Percentiles rank a stretch among this genome's conserved stretches.
Evolutionary conservation across 116 monocot species (phyloP).

Genomic region (Dioscorea cayenensis): DNA sequence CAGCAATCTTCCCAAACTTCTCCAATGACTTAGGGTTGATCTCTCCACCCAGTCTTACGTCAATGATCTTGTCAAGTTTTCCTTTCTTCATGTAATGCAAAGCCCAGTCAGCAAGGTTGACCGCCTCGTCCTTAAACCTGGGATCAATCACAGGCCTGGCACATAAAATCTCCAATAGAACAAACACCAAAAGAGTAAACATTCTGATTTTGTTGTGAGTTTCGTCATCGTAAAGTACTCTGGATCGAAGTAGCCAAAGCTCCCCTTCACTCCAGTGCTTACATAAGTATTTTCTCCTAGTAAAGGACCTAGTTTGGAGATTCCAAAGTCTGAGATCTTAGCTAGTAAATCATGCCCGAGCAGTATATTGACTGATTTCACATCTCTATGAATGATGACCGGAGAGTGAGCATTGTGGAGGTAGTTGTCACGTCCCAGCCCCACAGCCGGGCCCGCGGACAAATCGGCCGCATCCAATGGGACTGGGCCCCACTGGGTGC

Average conservation of each 20-base stretch:
- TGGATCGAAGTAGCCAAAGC: constrained; percentile 37
- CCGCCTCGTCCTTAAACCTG: constrained; percentile 4
- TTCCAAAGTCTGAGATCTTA: constrained; percentile 37
- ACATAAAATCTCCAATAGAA: constrained; percentile 31
- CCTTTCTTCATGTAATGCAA: constrained; percentile 17
- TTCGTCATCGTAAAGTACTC: constrained; percentile 32
- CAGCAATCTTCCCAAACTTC: constrained; percentile 17
- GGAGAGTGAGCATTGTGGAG: constrained; percentile 29
- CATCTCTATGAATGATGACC: constrained; percentile 35
- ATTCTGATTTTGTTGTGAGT: constrained; percentile 36
- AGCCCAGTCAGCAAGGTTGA: constrained; percentile 41
- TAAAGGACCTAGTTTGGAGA: constrained; percentile 22
- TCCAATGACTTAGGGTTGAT: constrained; percentile 19
- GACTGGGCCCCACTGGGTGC: too few relatives aligned
- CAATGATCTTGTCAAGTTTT: constrained; percentile 24
- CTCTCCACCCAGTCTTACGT: constrained; percentile 13
- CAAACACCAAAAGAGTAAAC: constrained; percentile 35
- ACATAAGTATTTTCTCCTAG: constrained; percentile 24
- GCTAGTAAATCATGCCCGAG: constrained; percentile 16
- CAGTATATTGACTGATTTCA: constrained; percentile 38
- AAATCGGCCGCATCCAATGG: too few relatives aligned
- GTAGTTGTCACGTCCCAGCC: too few relatives aligned
- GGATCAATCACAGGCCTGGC: constrained; percentile 25
- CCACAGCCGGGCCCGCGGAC: too few relatives aligned
- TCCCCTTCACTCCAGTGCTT: constrained; percentile 31